phyloP scores from a whole-genome alignment of 179 eudicot species.

The Patellifolia procumbens region DNA sequence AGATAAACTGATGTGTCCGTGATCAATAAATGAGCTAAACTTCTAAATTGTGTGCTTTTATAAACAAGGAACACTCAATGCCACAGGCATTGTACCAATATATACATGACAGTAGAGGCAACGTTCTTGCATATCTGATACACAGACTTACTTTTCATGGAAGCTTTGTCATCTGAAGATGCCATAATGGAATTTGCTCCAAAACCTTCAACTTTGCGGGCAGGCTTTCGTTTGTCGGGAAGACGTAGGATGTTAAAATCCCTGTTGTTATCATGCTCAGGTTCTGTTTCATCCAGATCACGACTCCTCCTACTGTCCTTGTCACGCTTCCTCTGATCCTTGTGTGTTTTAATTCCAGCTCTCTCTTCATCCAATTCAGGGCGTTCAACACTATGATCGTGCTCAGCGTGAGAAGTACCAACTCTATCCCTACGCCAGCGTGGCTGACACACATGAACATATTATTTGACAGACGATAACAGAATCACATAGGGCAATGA shows the following conservation, averaged over 20 bases:
- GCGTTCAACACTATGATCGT: slow-evolving; percentile 59
- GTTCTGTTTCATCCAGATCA: slow-evolving; percentile 67
- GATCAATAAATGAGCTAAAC: neutral
- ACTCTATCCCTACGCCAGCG: slow-evolving; percentile 57
- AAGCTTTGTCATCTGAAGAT: slow-evolving; percentile 61
- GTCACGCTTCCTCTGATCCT: slow-evolving; percentile 83
- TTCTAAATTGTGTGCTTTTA: neutral
- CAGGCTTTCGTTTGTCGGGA: slow-evolving; percentile 66
- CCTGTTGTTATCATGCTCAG: slow-evolving; percentile 60
- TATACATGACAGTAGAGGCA: no score
- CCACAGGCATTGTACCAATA: neutral
- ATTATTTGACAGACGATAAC: neutral
- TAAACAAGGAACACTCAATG: neutral
- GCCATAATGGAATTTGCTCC: slow-evolving; percentile 44
- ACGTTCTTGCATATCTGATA: slow-evolving; percentile 1
- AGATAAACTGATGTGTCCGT: neutral
- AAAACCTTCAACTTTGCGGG: slow-evolving; percentile 68
- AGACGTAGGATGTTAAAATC: slow-evolving; percentile 48
- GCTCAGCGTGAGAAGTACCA: slow-evolving; percentile 50
- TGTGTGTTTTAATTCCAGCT: slow-evolving; percentile 54
- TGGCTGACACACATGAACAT: slow-evolving; percentile 29
- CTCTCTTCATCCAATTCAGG: slow-evolving; percentile 77
- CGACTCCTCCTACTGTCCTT: slow-evolving; percentile 62
- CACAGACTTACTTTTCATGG: slow-evolving; percentile 65
- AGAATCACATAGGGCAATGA: neutral